phyloP scores from a whole-genome alignment of 139 green algal species.

The Nannochloris sp. region DNA sequence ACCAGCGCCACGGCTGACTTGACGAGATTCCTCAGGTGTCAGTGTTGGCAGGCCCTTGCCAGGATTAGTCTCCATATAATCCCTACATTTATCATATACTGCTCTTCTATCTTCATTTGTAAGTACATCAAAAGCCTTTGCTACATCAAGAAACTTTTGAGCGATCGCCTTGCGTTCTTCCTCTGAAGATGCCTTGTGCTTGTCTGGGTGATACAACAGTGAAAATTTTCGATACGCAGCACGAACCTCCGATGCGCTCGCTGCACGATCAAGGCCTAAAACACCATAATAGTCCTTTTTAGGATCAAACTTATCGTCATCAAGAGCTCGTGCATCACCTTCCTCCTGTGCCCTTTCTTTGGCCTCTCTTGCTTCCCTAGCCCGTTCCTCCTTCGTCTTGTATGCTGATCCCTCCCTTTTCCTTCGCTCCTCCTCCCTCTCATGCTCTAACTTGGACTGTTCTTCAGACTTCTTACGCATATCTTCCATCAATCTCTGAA shows the following conservation, averaged over 20 bases:
- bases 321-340: conserved; percentile 15
- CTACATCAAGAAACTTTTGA: conserved; percentile 39
- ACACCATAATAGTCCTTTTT: conserved; percentile 63
- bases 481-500: conserved; percentile 18
- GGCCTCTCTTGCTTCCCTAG: conserved; percentile 31
- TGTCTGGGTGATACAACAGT: conserved; percentile 43
- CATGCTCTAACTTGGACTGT: conserved; percentile 18
- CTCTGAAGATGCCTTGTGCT: conserved; percentile 21
- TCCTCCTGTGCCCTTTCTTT: neutral
- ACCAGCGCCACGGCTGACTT: conserved; percentile 22
- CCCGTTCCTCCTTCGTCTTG: conserved; percentile 29
- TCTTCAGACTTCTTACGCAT: conserved; percentile 25
- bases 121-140: conserved; percentile 16
- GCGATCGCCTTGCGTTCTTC: conserved; percentile 33
- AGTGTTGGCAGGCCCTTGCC: conserved; percentile 23
- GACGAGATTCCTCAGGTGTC: conserved; percentile 15
- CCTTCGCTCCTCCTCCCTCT: conserved; percentile 17
- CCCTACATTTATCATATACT: conserved; percentile 29
- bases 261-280: conserved; percentile 35
- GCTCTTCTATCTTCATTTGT: conserved; percentile 26
- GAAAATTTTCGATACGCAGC: conserved; percentile 21
- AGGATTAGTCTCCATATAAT: conserved; percentile 25
- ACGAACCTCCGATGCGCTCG: conserved; percentile 12
- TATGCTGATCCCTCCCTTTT: conserved; percentile 20
- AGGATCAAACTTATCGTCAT: conserved; percentile 17